Percentiles rank a stretch among this genome's conserved stretches.
Evolutionary conservation across 169 alveolate species (phyloP).

Genomic region (Eimeria praecox): DNA sequence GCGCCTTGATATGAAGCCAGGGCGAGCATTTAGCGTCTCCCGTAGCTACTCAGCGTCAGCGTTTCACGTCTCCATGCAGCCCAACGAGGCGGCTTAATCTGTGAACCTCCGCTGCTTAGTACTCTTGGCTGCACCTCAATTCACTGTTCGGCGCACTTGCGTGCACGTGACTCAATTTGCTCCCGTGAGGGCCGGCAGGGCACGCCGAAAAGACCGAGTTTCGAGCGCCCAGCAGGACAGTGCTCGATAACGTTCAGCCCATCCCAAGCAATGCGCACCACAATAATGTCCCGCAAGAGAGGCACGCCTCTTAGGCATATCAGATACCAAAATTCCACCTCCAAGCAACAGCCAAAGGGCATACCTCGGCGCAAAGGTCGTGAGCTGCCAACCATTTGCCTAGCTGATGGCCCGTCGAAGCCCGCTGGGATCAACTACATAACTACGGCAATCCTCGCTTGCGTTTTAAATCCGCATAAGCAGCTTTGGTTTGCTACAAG

Average conservation of each 20-base stretch:
- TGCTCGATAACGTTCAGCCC: background rate
- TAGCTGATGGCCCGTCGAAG: background rate
- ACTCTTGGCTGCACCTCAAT: background rate
- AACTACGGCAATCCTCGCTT: background rate
- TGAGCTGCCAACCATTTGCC: background rate
- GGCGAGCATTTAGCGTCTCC: background rate
- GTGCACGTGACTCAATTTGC: background rate
- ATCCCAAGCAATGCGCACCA: background rate
- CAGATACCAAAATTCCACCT: background rate
- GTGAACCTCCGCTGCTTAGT: background rate
- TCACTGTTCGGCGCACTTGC: background rate
- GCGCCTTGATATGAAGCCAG: background rate
- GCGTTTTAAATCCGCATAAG: background rate
- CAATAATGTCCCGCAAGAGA: background rate
- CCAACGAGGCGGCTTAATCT: background rate
- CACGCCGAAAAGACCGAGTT: background rate
- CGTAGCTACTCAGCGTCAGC: background rate
- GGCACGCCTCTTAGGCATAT: background rate
- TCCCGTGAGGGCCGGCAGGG: background rate
- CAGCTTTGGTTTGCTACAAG: background rate
- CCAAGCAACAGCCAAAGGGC: background rate
- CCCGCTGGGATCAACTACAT: background rate
- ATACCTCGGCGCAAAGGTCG: background rate
- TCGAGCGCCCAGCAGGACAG: background rate
- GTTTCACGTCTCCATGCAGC: background rate